These are phyloP conservation scores for Chalaropsis ovoidea DNA, from an alignment of 2,329 filamentous ascomycete genomes.

Conservation along the genomic window DNA sequence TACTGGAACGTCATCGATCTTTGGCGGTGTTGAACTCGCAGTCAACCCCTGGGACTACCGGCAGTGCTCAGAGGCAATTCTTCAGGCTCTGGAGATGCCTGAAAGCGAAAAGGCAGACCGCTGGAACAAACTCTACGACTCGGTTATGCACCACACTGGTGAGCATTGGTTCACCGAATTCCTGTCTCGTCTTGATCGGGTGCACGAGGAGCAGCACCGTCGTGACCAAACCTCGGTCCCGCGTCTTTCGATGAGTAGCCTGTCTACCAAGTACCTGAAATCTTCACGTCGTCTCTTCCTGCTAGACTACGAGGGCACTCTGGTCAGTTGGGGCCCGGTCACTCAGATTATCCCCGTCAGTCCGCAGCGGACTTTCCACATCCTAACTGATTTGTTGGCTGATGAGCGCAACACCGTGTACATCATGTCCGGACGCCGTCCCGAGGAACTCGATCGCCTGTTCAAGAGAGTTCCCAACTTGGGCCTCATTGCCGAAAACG, in stretches of 20 bases:
- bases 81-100: slow-evolving; percentile 69
- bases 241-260: slow-evolving; percentile 58
- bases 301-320: slow-evolving; percentile 85
- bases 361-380: slow-evolving; percentile 70
- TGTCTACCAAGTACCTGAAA: slow-evolving; percentile 56
- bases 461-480: slow-evolving; percentile 76
- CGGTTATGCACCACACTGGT: slow-evolving; percentile 73
- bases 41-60: slow-evolving; percentile 96
- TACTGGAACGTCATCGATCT: slow-evolving; percentile 80
- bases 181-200: slow-evolving; percentile 57
- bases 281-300: slow-evolving; percentile 69
- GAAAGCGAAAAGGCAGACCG: slow-evolving; percentile 61
- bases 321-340: slow-evolving; percentile 77
- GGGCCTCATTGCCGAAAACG: slow-evolving; percentile 88
- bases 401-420: slow-evolving; percentile 81
- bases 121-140: slow-evolving; percentile 62
- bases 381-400: slow-evolving; percentile 68
- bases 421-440: slow-evolving; percentile 81
- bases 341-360: slow-evolving; percentile 77
- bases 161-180: slow-evolving; percentile 78
- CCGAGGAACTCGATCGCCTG: slow-evolving; percentile 76
- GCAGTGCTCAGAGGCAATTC: slow-evolving; percentile 77
- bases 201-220: slow-evolving; percentile 73
- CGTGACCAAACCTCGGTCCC: slow-evolving; percentile 81
- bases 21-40: slow-evolving; percentile 66